Base-by-base conservation (phyloP, 805 yeast species). In the Brettanomyces sp. region DNA sequence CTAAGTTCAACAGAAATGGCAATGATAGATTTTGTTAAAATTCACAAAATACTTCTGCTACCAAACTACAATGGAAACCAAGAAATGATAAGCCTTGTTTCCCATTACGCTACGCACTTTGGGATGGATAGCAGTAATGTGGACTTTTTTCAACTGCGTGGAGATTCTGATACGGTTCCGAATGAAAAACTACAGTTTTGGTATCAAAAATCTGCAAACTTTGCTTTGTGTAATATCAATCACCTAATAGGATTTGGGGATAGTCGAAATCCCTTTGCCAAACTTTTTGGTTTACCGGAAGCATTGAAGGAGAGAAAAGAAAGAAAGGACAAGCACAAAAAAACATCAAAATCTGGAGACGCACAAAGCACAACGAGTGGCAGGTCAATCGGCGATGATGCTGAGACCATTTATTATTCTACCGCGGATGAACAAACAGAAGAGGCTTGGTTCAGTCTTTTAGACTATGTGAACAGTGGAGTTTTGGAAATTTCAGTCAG, bases 191-290 rank as follows among this genome's bases (percentile, higher is more conserved):
- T 74, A 56, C 80, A 78, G 47, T 84, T 83, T 54, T 85, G 88
- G 85, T 82, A 80, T 56, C 82, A 83, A 55, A 82, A 84, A 57
- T 80, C 87, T 1, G 76, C 89, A 3, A 73, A 80, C 36, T 83
- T 85, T 68, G 91, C 93, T 3, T 69, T 84, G 42, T 79, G 89
- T 25, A 85, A 85, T 55, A 78, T 85, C 45, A 74, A 79, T 54
- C 91, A 85, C 64, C 59, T 85, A 45, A 76, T 82, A 41, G 93
- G 93, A 1, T 81, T 85, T 62, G 95, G 93, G 33, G 84, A 82
- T 57, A 73, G 85, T 4, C 69, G 71, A 40, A 85, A 82, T 56
- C 89, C 91, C 18, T 84, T 85, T 64, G 88, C 91, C 5, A 77
- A 80, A 54, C 58, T 85, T 12, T 85, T 85, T 62, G 80, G 76